Base-by-base conservation (phyloP, 2,329 filamentous ascomycete genomes). In the Fusarium chuoi region DNA sequence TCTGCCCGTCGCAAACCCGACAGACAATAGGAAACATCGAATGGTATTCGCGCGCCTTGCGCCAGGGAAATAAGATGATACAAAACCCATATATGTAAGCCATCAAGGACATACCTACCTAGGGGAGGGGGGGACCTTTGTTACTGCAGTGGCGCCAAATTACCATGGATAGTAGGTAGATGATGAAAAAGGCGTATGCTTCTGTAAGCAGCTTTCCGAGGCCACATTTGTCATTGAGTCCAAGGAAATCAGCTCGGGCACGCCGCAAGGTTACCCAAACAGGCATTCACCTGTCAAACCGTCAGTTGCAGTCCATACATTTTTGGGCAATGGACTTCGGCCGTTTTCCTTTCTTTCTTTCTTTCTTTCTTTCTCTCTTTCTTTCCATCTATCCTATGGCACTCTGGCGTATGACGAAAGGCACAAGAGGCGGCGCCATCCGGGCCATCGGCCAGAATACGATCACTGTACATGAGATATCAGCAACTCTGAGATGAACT, bases 1-100 rank as follows among this genome's bases (percentile, higher is more conserved):
- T 74, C 73, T 75, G 73, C 62, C 73, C 73, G 73, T 49, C 30
- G 46, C 59, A 60, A 71, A 62, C 67, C 68, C 68, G 68, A 52
- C 28, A 35, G 35, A 42, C 44, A 56, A 62, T 49, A 22, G 60
- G 46, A 39, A 48, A 42, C 33, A 26, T 49, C 33, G 35, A 64
- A 42, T 41, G 62, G 62, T 54, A 59, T 65, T 66, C 45, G 66
- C 72, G 58, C 65, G 41, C 57, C 52, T 66, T 61, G 63, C 62
- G 58, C 65, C 49, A 49, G 44, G 22, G 38, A 51, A 39, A 36
- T 24, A 33, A 24, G 11, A 33, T 17, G 30, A 35, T 36, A 36
- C 33, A 20, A 22, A 33, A 30, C 35, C 44, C n/a, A 36, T 44
- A 28, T 49, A 35, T 56, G 52, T 61, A 60, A 30, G 69, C 35